Evolutionary conservation across 2,329 filamentous ascomycete genomes (phyloP), one percentile per base, ranked within the genome.

Genomic region (Fusarium falciforme): DNA sequence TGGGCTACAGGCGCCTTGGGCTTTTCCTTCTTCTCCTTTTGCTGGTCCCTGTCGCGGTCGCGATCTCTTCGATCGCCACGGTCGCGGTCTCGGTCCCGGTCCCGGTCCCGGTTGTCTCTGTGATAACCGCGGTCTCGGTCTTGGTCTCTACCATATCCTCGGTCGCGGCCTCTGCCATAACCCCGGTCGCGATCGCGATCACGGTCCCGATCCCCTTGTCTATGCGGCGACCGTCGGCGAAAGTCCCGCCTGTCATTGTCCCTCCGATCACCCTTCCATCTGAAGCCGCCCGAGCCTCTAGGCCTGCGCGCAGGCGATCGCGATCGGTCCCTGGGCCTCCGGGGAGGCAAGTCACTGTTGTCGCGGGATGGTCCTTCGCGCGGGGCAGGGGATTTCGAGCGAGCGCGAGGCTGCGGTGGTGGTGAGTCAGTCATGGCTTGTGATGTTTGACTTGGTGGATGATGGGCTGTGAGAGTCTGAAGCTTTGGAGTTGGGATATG

Each of bases 11-110:
- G 77, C 25, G 73, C 79, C 66, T 74, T 84, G 64, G 84, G 83
- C 60, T 85, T 82, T 63, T 80, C 76, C 57, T 78, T 81, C 61
- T 80, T 79, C 78, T 68, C 66, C 17, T 86, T 80, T 79, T 84
- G 76, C 68, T 79, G 65, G 71, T 76, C 64, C 20, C 71, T 59
- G 7, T 72, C 62, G 16, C 59, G 55, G 40, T 74, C 71, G 11
- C 71, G 64, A 11, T 59, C 71, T 22, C 71, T 59, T 29, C 71
- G 63, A 14, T 76, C 72, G 12, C 64, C 54, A 27, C 67, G 71
- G 27, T 67, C 77, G 58, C 66, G 68, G 44, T 31, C 35, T 8
- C 35, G 35, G 33, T 36, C 33, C 12, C 67, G 70, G 27, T 67
- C 77, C 58, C 65, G 69, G 44, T 82, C 78, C 52, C 66, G 65